Base-by-base conservation (phyloP, 2,329 filamentous ascomycete species). In the Penicillium sp. region DNA sequence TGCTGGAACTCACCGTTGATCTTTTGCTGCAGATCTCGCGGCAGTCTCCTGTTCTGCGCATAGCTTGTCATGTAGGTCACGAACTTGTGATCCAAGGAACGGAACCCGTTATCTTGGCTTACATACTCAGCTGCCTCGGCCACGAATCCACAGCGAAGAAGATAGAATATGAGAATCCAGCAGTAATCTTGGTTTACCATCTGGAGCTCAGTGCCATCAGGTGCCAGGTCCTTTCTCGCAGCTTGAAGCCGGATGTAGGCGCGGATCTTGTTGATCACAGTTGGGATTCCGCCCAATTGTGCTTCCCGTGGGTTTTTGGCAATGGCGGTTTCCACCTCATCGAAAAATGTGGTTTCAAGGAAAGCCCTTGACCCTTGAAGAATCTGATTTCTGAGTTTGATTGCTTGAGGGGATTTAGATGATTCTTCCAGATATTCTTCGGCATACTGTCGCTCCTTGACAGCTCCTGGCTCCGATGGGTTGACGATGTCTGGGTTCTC, bases 141-240 rank as follows among this genome's bases (percentile, higher is more conserved):
- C 44, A 93, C 79, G 57, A 95, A 85, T 41, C 93, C 93, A 54
- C 87, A 87, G 38, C 93, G 84, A 19, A 99, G 75, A 34, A 97
- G 80, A 70, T 89, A 97, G 74, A 95, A 99, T 37, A 99, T 84
- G 41, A 96, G 80, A 36, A 91, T 90, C 93, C 93, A 99, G 56
- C 91, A 87, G 63, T 87, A 93, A 66, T 95, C 91, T 43, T 87
- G 83, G 35, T 84, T 83, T 40, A 91, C 80, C 67, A 84, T 82
- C 69, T 95, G 89, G 39, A 96, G 77, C 57, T 92, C 84, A 4
- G 85, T 82, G 54, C 86, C 88, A 64, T 95, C 88, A 2, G 86
- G 83, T 2, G 87, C 88, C 36, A 97, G 80, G 64, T 95, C 89
- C 70, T 91, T 95, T 51, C 89, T 83, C 1, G 82, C 80, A 35